These are phyloP conservation scores for Meyerozyma athensensis DNA, from an alignment of 1,139 yeast genomes.

Conservation along the genomic window DNA sequence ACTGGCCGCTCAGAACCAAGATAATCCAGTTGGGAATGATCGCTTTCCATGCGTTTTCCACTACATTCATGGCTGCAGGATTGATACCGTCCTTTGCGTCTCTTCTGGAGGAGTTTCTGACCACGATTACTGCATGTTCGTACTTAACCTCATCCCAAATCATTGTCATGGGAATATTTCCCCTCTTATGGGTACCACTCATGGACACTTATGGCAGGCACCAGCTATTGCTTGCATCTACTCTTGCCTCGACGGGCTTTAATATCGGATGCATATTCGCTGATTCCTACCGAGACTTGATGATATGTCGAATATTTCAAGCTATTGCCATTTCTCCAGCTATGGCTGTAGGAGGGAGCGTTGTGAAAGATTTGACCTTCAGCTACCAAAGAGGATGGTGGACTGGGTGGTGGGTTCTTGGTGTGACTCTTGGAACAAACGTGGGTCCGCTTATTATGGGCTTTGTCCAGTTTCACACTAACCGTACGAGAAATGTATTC, in stretches of 20 bases:
- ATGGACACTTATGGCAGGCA: conserved; percentile 17
- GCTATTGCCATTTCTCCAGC: conserved; percentile 18
- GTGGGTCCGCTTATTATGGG: conserved; percentile 21
- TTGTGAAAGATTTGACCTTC: conserved; percentile 17
- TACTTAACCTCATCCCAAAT: conserved; percentile 17
- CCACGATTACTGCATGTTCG: conserved; percentile 13
- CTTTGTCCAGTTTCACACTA: conserved; percentile 15
- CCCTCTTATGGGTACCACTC: conserved; percentile 18
- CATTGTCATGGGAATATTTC: conserved; percentile 16
- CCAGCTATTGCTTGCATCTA: conserved; percentile 13
- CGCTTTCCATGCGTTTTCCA: conserved; percentile 17
- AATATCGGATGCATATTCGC: conserved; percentile 16
- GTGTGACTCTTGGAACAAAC: conserved; percentile 17
- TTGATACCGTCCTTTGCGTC: conserved; percentile 16
- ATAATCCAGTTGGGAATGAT: conserved; percentile 15
- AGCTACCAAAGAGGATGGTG: conserved; percentile 19
- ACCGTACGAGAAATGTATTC: conserved; percentile 12
- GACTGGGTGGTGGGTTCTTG: conserved; percentile 19
- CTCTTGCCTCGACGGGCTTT: conserved; percentile 14
- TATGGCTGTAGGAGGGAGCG: conserved; percentile 17
- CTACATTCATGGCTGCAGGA: conserved; percentile 20
- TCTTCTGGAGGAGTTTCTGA: conserved; percentile 10
- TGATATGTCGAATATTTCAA: conserved; percentile 16
- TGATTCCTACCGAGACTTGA: conserved; percentile 12
- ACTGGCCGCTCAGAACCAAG: conserved; percentile 14